phyloP scores from a whole-genome alignment of 2,329 filamentous ascomycete genomes.

The Colletotrichum sp. region DNA sequence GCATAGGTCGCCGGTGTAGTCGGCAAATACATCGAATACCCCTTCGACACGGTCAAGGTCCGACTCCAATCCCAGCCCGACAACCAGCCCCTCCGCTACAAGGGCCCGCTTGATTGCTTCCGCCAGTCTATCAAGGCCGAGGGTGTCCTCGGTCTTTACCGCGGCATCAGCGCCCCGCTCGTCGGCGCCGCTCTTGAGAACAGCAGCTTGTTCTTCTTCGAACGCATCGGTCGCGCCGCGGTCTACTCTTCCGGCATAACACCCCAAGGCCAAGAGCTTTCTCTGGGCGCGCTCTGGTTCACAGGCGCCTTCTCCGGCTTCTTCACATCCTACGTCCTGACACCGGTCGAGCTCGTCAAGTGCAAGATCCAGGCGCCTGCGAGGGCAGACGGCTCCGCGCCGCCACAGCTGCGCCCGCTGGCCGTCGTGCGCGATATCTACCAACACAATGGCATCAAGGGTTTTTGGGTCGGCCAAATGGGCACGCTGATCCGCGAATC shows the following conservation, averaged over 20 bases:
- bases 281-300: conserved; percentile 75
- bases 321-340: conserved; percentile 89
- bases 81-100: conserved; percentile 80
- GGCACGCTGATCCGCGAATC: conserved; percentile 94
- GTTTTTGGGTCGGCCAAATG: conserved; percentile 95
- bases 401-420: conserved; percentile 65
- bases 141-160: conserved; percentile 83
- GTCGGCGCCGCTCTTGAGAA: conserved; percentile 92
- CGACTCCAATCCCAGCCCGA: conserved; percentile 95
- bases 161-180: conserved; percentile 90
- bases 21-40: conserved; percentile 97
- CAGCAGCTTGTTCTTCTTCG: conserved; percentile 91
- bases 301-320: conserved; percentile 88
- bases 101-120: conserved; percentile 91
- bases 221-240: conserved; percentile 73
- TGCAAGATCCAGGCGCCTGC: conserved; percentile 92
- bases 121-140: conserved; percentile 80
- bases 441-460: conserved; percentile 78
- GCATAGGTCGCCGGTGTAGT: conserved; percentile 78
- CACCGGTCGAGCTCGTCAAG: conserved; percentile 95
- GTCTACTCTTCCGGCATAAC: conserved; percentile 60
- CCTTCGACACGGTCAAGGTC: conserved; percentile 98
- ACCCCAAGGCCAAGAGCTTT: conserved; percentile 63
- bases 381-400: conserved; percentile 44
- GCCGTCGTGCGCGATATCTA: conserved; percentile 81